Percentiles rank a stretch among this genome's conserved stretches.
Conservation (phyloP, 345 rosid genomes). For the Pistacia vera region DNA sequence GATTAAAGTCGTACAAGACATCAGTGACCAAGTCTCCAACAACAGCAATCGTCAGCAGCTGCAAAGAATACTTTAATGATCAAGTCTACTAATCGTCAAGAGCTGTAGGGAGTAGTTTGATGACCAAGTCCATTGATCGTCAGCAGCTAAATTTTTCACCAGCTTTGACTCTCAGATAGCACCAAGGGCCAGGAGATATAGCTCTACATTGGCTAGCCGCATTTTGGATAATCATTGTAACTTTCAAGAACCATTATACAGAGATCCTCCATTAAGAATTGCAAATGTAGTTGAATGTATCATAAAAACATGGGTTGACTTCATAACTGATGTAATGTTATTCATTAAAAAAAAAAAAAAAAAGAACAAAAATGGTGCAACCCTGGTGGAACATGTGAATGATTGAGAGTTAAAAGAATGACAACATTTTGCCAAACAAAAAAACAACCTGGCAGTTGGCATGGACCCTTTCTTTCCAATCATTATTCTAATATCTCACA, state of each 20-base stretch:
- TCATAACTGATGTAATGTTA: not conserved
- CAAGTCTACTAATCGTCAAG: not conserved
- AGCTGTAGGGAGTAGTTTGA: not conserved
- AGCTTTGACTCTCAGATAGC: not conserved
- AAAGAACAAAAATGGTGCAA: not conserved
- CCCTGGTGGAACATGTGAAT: not conserved
- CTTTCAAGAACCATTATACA: not conserved
- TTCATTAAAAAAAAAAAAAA: not conserved
- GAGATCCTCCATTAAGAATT: not conserved
- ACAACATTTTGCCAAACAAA: not conserved
- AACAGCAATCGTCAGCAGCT: not conserved
- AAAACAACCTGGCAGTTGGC: not conserved
- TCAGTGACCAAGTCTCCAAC: not conserved
- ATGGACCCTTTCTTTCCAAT: not conserved
- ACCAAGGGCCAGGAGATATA: not conserved
- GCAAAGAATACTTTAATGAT: not conserved
- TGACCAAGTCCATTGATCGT: not conserved
- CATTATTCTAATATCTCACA: constrained; percentile 13
- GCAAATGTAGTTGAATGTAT: not conserved
- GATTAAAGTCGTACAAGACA: too few species aligned
- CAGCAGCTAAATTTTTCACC: not conserved
- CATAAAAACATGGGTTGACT: not conserved
- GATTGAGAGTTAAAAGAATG: not conserved
- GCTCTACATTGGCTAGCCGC: not conserved
- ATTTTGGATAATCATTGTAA: not conserved